A percentile compares a stretch with the other conserved stretches of the same genome.
Evolutionary conservation across 495 filamentous ascomycete genomes (phyloP).

Genomic region (Elasticomyces elasticus): DNA sequence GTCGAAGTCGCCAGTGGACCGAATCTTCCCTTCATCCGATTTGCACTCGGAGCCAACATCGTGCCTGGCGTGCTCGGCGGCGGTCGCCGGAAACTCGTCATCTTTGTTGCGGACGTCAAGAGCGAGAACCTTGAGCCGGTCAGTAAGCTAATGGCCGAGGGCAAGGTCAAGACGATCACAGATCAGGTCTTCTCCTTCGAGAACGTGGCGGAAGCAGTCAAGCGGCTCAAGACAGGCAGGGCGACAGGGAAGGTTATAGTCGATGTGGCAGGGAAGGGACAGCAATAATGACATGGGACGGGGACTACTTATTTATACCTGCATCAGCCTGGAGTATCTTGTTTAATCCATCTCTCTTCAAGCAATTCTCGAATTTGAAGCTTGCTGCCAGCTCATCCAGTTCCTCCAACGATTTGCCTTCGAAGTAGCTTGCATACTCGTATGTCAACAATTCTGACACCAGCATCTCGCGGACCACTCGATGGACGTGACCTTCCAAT

Average conservation of each 20-base stretch:
- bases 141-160: conserved; percentile 48
- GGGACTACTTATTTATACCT: not conserved
- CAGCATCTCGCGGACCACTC: conserved; percentile 45
- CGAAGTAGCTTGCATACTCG: conserved; percentile 50
- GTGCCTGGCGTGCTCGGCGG: conserved; percentile 25
- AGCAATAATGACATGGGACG: too few species aligned
- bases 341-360: conserved; percentile 46
- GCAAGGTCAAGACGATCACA: conserved; percentile 50
- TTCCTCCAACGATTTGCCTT: conserved; percentile 41
- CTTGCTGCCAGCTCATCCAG: conserved; percentile 47
- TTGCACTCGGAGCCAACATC: conserved; percentile 5
- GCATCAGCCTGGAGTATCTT: conserved; percentile 40
- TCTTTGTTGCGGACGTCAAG: conserved; percentile 28
- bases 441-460: conserved; percentile 42
- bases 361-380: conserved; percentile 49
- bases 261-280: conserved; percentile 31
- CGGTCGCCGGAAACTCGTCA: conserved; percentile 17
- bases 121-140: conserved; percentile 45
- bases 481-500: conserved; percentile 45
- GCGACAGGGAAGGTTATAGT: conserved; percentile 63
- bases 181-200: conserved; percentile 53
- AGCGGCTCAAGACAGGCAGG: conserved; percentile 50
- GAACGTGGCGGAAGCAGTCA: conserved; percentile 56
- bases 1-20: conserved; percentile 19
- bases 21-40: not conserved